Evolutionary conservation across 2,329 filamentous ascomycete species (phyloP), one percentile per base, ranked within the genome.

Genomic region (Fusarium paranaense): DNA sequence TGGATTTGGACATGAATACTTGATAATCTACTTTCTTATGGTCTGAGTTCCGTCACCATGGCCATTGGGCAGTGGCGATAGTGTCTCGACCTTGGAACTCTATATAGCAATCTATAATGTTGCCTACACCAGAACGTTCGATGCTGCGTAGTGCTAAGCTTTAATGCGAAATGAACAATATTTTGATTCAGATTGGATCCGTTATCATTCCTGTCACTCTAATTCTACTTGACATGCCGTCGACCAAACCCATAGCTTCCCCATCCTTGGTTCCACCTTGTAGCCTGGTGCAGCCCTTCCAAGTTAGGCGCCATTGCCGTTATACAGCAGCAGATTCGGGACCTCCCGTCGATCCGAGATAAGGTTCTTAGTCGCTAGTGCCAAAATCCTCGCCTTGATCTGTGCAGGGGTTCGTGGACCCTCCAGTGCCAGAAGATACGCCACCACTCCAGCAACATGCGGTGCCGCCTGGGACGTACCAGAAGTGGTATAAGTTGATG

Each of bases 401-500:
- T 70, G 42, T 40, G 47, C 58, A 2, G 63, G 73, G 0, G 66
- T 69, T 2, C 61, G 63, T 0, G 73, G 45, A 0, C 74, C 74
- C 22, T 78, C 76, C 16, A 78, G 56, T 2, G 60, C 69, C 1
- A 74, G n/a, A 9, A 78, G 47, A 25, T 78, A 78, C 0, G 74
- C 72, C 10, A 70, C 42, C 2, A 78, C 18, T 2, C 76, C 76
- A 2, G 76, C 76, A 42, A 78, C 75, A 57, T 78, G 56, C 0
- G 77, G 75, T 6, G 75, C 59, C 1, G 77, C 72, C 62, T 69
- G 66, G 0, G 76, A 78, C 0, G 76, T 78, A 1, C 76, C 74
- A 7, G 62, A 69, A 4, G 66, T 35, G 0, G 54, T 69, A 7
- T 56, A 42, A 0, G 50, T 33, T 3, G 52, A 52, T 0, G 61